Conservation (phyloP, 2,329 filamentous ascomycete genomes). For the Pseudogymnoascus verrucosus region DNA sequence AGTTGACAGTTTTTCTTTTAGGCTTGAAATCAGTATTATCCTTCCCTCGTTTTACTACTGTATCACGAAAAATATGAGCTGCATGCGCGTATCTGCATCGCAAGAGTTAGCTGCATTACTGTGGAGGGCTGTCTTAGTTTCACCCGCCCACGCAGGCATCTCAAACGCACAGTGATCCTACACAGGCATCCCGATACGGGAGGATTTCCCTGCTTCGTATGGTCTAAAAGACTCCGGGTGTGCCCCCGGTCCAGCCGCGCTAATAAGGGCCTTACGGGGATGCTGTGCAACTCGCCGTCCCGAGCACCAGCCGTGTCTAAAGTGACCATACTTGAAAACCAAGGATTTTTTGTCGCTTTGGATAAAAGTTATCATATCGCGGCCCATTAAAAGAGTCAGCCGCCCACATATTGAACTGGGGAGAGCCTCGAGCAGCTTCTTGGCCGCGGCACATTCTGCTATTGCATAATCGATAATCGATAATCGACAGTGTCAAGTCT, state of each 20-base stretch:
- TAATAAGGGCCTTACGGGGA: slow-evolving; percentile 1
- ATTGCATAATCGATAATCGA: not conserved
- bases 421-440: not conserved
- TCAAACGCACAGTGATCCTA: not conserved
- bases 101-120: not conserved
- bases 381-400: not conserved
- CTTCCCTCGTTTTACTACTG: not conserved
- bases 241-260: not conserved
- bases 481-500: not conserved
- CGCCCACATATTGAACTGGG: not conserved
- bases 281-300: not conserved
- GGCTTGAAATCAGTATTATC: not conserved
- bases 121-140: not conserved
- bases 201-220: not conserved
- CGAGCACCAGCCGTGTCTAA: not conserved
- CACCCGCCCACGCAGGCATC: not conserved
- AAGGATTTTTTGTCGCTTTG: not conserved
- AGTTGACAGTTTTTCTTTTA: not conserved
- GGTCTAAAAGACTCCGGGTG: not conserved
- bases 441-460: not conserved
- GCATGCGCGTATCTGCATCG: not conserved
- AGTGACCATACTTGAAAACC: not conserved
- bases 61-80: not conserved
- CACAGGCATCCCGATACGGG: not conserved
- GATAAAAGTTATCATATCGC: not conserved